Conservation (phyloP, 1,284 basidiomycete species). For the Taiwanofungus camphoratus region DNA sequence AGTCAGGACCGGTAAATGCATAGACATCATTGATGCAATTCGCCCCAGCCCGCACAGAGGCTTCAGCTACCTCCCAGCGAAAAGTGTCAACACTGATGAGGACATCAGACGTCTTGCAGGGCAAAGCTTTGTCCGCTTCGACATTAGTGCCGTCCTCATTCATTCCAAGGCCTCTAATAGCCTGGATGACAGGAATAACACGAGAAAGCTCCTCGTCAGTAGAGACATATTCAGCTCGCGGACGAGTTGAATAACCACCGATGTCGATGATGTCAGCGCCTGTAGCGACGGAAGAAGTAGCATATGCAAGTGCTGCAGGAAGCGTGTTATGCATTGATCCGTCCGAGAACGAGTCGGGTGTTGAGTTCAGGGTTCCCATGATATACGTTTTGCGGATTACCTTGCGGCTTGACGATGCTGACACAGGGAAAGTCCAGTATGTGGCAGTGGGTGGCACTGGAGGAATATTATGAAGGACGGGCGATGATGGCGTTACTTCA, state of each 20-base stretch:
- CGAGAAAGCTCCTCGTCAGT: conserved; percentile 70
- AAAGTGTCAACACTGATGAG: conserved; percentile 93
- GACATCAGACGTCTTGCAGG: conserved; percentile 26
- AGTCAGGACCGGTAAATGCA: conserved; percentile 67
- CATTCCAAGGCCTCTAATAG: conserved; percentile 28
- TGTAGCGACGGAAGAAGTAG: conserved; percentile 35
- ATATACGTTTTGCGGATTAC: conserved; percentile 50
- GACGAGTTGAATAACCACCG: conserved; percentile 92
- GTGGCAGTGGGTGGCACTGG: conserved; percentile 44
- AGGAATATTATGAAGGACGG: conserved; percentile 11
- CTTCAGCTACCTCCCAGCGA: conserved; percentile 75
- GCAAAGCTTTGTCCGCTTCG: not conserved
- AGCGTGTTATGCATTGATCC: conserved; percentile 58
- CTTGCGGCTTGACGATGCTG: conserved; percentile 18
- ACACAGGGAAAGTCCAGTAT: conserved; percentile 46
- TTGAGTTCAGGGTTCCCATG: conserved; percentile 94
- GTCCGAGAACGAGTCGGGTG: conserved; percentile 97
- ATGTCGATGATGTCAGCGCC: conserved; percentile 86
- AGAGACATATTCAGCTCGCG: conserved; percentile 65
- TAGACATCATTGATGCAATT: conserved; percentile 95
- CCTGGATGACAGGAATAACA: conserved; percentile 68
- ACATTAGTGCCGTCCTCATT: conserved; percentile 8
- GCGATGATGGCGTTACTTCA: not conserved
- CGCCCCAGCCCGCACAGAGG: conserved; percentile 79
- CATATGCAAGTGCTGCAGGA: conserved; percentile 46